Evolutionary conservation across 768 basidiomycete genomes (phyloP), one percentile per base, ranked within the genome.

Genomic region (Exidia glandulosa): DNA sequence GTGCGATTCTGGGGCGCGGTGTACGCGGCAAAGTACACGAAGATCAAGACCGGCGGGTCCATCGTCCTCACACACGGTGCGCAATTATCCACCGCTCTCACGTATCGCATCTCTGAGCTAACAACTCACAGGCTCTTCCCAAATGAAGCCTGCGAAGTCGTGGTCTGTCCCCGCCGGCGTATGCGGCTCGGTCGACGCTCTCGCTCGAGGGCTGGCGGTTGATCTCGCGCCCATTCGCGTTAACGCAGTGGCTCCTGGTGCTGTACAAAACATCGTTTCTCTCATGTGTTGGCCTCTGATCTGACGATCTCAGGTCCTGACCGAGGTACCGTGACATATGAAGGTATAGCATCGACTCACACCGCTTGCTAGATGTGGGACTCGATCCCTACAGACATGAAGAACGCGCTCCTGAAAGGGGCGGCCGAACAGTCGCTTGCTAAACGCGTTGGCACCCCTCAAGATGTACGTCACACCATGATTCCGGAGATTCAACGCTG

Each of bases 161-260:
- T 54, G 47, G 55, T 29, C 45, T 2, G 19, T 63, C 14, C 23
- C 37, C 6, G 57, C 55, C 33, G 56, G 34, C 3, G 29, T 58
- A 6, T 31, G 50, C 5, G 62, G 62, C 30, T 56, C 60, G 19
- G 48, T 63, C n/a, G 62, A 63, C 52, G 57, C 56, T n/a, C 31
- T 61, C n/a, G 33, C 57, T 32, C 56, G 62, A 2, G 60, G 62
- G 3, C 55, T 63, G 29, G 62, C 62, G 1, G 60, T 63, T 29
- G 61, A 63, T 29, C 56, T 63, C 25, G 62, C 62, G 14, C 62
- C 62, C 3, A 58, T 63, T 25, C 56, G 62, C 12, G 62, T 63
- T 3, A 63, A 63, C 34, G 25, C 41, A 13, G 60, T 63, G 25
- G 32, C 45, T 29, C 54, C 60, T 2, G 62, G 62, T 34, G n/a